Evolutionary conservation across 1,284 basidiomycete genomes (phyloP).

Genomic region (Fomitopsis betulina): DNA sequence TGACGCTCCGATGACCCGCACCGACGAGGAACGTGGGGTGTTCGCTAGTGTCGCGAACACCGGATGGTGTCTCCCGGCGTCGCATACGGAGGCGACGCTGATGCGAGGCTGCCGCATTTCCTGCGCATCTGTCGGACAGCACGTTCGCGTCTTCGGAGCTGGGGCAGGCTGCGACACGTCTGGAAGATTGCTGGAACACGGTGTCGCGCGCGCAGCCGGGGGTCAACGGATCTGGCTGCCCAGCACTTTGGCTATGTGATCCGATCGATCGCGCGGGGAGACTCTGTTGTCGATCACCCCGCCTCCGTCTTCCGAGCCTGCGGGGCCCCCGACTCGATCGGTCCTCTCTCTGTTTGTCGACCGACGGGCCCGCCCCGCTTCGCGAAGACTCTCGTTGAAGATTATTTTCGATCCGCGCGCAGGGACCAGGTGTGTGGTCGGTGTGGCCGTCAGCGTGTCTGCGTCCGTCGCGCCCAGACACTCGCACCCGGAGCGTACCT

Average conservation of each 20-base stretch:
- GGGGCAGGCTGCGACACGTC: neutral
- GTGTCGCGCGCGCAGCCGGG: neutral
- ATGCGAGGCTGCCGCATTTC: neutral
- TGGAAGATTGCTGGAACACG: neutral
- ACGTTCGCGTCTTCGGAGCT: neutral
- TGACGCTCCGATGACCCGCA: neutral
- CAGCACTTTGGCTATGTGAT: neutral
- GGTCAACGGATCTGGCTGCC: neutral
- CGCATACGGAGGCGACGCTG: neutral
- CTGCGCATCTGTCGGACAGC: neutral
- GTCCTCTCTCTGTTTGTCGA: no score
- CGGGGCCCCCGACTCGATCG: neutral
- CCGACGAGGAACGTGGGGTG: neutral
- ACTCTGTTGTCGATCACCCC: neutral
- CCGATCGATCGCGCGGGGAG: neutral
- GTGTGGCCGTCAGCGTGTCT: neutral
- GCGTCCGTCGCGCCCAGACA: neutral
- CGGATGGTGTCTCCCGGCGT: neutral
- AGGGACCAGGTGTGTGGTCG: neutral
- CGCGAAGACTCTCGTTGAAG: neutral
- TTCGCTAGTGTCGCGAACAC: neutral
- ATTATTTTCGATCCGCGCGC: neutral
- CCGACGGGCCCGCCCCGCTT: neutral
- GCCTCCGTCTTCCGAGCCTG: neutral
- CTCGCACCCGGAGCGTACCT: no score